These are phyloP conservation scores for Podospora pseudopauciseta DNA, from an alignment of 495 filamentous ascomycete genomes.

Conservation along the genomic window DNA sequence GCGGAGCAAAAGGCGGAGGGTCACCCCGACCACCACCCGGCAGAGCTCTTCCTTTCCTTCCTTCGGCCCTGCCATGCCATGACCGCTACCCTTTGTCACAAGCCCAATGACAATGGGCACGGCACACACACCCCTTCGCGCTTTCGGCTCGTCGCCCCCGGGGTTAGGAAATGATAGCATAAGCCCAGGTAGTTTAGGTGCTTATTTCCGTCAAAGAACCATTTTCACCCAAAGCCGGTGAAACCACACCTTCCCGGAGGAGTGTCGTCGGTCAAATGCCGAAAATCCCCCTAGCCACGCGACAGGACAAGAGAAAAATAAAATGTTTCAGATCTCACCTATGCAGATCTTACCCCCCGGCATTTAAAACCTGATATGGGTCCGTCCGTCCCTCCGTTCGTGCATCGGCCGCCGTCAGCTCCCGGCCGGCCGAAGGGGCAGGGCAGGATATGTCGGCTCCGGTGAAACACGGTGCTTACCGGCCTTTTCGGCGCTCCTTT, in stretches of 20 bases:
- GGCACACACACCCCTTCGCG: too few relatives aligned
- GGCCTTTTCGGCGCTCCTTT: too few relatives aligned
- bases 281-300: too few relatives aligned
- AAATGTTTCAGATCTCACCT: not conserved
- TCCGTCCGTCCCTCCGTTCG: not conserved
- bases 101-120: not conserved
- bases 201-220: not conserved
- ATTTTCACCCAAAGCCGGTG: too few relatives aligned
- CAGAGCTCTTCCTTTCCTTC: not conserved
- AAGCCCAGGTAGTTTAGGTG: not conserved
- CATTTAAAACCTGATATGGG: not conserved
- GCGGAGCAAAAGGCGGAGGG: not conserved
- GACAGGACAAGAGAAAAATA: too few relatives aligned
- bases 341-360: not conserved
- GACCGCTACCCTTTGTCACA: not conserved
- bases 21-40: not conserved
- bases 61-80: not conserved
- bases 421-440: too few relatives aligned
- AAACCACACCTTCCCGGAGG: not conserved
- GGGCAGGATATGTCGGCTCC: not conserved
- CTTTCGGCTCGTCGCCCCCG: not conserved
- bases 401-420: not conserved
- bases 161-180: not conserved
- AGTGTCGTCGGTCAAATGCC: too few relatives aligned
- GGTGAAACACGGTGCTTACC: not conserved